phyloP scores from a whole-genome alignment of 2,329 filamentous ascomycete genomes.

The Xylaria sp. region DNA sequence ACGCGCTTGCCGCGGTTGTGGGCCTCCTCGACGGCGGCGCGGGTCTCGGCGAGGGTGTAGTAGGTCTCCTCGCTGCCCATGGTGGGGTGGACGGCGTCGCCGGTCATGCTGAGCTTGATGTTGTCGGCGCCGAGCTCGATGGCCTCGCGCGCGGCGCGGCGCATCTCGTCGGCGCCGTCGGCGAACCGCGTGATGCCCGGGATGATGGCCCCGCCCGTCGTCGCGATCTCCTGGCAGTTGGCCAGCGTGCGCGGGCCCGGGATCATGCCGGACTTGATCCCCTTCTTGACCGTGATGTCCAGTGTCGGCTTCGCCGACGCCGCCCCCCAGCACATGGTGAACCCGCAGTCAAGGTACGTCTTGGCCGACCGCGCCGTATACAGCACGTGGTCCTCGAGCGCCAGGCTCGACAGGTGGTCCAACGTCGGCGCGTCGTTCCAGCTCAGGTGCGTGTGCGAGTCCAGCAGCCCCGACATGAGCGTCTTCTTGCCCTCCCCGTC shows the following conservation, averaged over 20 bases:
- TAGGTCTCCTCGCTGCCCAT: conserved; percentile 40
- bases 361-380: conserved; percentile 46
- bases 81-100: conserved; percentile 19
- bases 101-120: conserved; percentile 48
- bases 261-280: conserved; percentile 51
- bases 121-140: conserved; percentile 45
- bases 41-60: conserved; percentile 49
- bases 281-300: conserved; percentile 50
- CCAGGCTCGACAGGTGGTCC: conserved; percentile 43
- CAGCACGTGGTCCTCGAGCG: conserved; percentile 51
- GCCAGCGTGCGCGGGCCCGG: conserved; percentile 51
- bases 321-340: conserved; percentile 53
- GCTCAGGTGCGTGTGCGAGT: conserved; percentile 52
- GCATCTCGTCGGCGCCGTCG: conserved; percentile 45
- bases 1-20: conserved; percentile 43
- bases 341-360: conserved; percentile 51
- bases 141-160: conserved; percentile 42
- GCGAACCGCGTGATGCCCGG: conserved; percentile 38
- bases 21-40: conserved; percentile 50
- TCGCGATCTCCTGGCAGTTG: conserved; percentile 52
- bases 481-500: conserved; percentile 46
- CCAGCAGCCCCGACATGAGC: conserved; percentile 52
- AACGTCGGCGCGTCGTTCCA: conserved; percentile 50
- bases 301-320: conserved; percentile 50
- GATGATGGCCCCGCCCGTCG: conserved; percentile 47